Evolutionary conservation across 805 yeast genomes (phyloP).

Genomic region (Candida broadrunensis): DNA sequence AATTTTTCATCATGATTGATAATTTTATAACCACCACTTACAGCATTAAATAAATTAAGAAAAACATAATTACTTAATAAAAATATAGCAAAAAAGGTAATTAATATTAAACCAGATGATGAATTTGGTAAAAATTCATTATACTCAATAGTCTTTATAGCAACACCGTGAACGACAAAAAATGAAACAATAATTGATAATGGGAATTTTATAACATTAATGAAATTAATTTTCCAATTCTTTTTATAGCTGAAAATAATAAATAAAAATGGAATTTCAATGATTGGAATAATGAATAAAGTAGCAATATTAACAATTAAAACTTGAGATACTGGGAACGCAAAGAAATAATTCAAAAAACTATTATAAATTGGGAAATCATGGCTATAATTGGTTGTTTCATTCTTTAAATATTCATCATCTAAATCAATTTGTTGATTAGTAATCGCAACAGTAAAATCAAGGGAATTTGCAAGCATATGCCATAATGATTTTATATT

Average conservation of each 20-base stretch:
- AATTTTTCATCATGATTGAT: constrained; percentile 44
- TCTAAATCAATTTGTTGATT: constrained; percentile 31
- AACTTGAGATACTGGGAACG: constrained; percentile 50
- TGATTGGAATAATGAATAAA: constrained; percentile 49
- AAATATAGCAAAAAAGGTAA: constrained; percentile 43
- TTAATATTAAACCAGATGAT: constrained; percentile 35
- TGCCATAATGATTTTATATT: constrained; percentile 75
- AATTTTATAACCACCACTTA: constrained; percentile 27
- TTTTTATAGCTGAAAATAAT: constrained; percentile 45
- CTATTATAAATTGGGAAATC: constrained; percentile 63
- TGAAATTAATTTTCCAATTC: constrained; percentile 43
- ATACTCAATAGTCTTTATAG: constrained; percentile 14
- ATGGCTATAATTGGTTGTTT: constrained; percentile 2
- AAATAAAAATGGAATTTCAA: constrained; percentile 44
- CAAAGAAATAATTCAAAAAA: constrained; percentile 54
- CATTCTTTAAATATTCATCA: constrained; percentile 20
- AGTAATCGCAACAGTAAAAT: constrained; percentile 46
- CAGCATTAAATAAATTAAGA: constrained; percentile 44
- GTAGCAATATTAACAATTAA: constrained; percentile 51
- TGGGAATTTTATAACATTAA: constrained; percentile 56
- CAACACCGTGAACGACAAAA: constrained; percentile 19
- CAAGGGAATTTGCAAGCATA: constrained; percentile 73
- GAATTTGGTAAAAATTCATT: constrained; percentile 38
- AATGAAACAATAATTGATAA: constrained; percentile 48
- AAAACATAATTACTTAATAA: constrained; percentile 55